phyloP scores from a whole-genome alignment of 2,329 filamentous ascomycete genomes.

The Magnaporthiopsis poae region DNA sequence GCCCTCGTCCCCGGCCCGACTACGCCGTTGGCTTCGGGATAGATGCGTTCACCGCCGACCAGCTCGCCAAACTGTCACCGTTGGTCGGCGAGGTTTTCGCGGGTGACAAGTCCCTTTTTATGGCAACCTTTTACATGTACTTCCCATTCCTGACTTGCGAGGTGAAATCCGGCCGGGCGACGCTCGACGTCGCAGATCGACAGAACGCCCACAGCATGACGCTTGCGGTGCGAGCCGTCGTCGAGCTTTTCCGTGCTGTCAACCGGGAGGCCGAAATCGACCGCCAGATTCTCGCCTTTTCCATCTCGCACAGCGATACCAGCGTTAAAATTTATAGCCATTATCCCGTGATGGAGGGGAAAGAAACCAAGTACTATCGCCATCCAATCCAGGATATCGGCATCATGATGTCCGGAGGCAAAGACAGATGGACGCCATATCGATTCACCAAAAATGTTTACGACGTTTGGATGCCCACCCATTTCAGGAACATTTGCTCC shows the following conservation, averaged over 20 bases:
- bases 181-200: conserved; percentile 26
- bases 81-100: conserved; percentile 24
- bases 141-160: conserved; percentile 41
- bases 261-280: conserved; percentile 27
- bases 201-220: no score
- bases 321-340: conserved; percentile 30
- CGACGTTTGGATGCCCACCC: conserved; percentile 24
- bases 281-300: conserved; percentile 34
- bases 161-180: conserved; percentile 30
- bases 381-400: conserved; percentile 25
- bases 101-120: conserved; percentile 30
- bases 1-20: conserved; percentile 31
- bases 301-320: conserved; percentile 27
- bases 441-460: conserved; percentile 28
- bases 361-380: conserved; percentile 24
- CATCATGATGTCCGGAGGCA: conserved; percentile 23
- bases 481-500: conserved; percentile 28
- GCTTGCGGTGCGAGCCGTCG: conserved; percentile 18
- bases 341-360: conserved; percentile 28
- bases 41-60: conserved; percentile 31
- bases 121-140: conserved; percentile 35
- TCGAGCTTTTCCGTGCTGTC: conserved; percentile 29
- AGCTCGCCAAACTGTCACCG: conserved; percentile 30
- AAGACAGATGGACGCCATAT: conserved; percentile 27
- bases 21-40: conserved; percentile 32